Conservation (phyloP, 2,329 filamentous ascomycete genomes). For the Stagonosporopsis vannaccii region DNA sequence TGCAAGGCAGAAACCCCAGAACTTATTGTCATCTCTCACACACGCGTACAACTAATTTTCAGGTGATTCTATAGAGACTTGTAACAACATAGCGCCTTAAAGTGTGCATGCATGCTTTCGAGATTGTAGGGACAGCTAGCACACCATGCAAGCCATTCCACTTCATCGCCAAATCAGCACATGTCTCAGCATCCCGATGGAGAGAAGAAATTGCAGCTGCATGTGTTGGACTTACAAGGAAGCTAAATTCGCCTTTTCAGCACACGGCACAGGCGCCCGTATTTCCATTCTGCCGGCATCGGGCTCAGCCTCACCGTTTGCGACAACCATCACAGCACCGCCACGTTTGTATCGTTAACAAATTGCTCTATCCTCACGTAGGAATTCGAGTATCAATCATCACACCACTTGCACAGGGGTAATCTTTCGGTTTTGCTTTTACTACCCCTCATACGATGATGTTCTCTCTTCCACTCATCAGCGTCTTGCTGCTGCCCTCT, state of each 20-base stretch:
- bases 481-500: slow-evolving; percentile 21
- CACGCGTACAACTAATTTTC: background rate
- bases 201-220: background rate
- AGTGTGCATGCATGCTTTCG: background rate
- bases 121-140: background rate
- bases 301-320: slow-evolving; percentile 26
- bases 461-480: slow-evolving; percentile 20
- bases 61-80: background rate
- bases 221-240: background rate
- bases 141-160: background rate
- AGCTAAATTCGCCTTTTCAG: background rate
- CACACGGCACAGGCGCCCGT: slow-evolving; percentile 7
- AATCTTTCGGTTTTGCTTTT: slow-evolving; percentile 11
- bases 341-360: slow-evolving; percentile 13
- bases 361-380: slow-evolving; percentile 12
- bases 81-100: background rate
- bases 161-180: background rate
- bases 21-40: background rate
- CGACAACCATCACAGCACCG: slow-evolving; percentile 16
- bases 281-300: slow-evolving; percentile 10
- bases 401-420: slow-evolving; percentile 7
- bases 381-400: slow-evolving; percentile 4
- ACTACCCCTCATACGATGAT: slow-evolving; percentile 20
- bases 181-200: background rate
- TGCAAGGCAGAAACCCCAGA: background rate